Conservation (phyloP, 2,329 filamentous ascomycete species). For the Claviceps cyperi region DNA sequence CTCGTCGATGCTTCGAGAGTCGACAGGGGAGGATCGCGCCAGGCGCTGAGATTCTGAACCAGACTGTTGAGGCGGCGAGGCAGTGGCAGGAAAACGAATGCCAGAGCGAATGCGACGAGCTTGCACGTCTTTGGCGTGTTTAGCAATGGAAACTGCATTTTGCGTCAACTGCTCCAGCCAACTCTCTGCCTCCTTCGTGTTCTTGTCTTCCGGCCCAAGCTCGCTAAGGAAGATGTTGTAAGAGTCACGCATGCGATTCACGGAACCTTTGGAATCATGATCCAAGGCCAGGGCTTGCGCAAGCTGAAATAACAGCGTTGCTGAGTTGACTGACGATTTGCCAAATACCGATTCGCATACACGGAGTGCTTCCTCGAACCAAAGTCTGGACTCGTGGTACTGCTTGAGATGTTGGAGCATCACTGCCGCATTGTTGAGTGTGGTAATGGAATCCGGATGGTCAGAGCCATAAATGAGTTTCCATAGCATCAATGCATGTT, state of each 20-base stretch:
- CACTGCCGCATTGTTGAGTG: conserved; percentile 94
- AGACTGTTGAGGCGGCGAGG: conserved; percentile 13
- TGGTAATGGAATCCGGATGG: conserved; percentile 96
- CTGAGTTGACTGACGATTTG: conserved; percentile 79
- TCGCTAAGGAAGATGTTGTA: conserved; percentile 88
- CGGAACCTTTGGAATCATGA: conserved; percentile 81
- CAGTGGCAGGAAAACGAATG: conserved; percentile 45
- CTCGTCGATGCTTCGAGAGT: conserved; percentile 81
- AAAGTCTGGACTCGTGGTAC: conserved; percentile 85
- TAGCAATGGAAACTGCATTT: conserved; percentile 87
- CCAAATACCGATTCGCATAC: conserved; percentile 87
- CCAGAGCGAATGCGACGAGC: conserved; percentile 56
- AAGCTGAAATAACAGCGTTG: conserved; percentile 91
- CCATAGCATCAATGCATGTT: conserved; percentile 89
- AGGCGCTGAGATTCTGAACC: conserved; percentile 19
- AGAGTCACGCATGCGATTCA: conserved; percentile 87
- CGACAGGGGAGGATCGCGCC: conserved; percentile 30
- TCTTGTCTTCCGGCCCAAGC: conserved; percentile 81
- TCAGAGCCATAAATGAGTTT: conserved; percentile 89
- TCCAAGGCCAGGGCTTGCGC: conserved; percentile 93
- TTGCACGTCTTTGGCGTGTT: conserved; percentile 79
- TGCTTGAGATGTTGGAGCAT: conserved; percentile 95
- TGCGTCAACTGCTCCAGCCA: conserved; percentile 95
- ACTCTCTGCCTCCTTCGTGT: conserved; percentile 93
- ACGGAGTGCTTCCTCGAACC: conserved; percentile 86